Evolutionary conservation across 805 yeast species (phyloP).

Genomic region (Candida quercuum): DNA sequence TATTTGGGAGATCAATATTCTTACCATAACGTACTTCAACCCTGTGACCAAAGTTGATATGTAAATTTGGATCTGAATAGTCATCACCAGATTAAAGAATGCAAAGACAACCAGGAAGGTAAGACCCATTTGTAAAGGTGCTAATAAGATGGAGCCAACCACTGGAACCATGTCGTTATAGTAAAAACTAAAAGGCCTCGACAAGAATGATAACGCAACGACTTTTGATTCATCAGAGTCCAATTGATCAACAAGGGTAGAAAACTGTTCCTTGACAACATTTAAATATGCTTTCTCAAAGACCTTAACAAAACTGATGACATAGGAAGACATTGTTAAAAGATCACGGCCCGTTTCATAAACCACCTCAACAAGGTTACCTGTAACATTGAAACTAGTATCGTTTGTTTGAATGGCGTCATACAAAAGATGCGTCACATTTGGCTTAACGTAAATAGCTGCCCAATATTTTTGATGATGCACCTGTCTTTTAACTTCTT

Average conservation of each 20-base stretch:
- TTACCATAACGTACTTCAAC: slow-evolving; percentile 3
- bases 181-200: slow-evolving; percentile 16
- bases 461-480: slow-evolving; percentile 56
- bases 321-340: slow-evolving; percentile 35
- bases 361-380: slow-evolving; percentile 28
- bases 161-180: slow-evolving; percentile 39
- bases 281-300: slow-evolving; percentile 21
- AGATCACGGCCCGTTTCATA: slow-evolving; percentile 63
- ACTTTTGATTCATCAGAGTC: slow-evolving; percentile 23
- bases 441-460: slow-evolving; percentile 42
- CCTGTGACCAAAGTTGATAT: slow-evolving; percentile 1
- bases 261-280: not conserved
- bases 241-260: slow-evolving; percentile 25
- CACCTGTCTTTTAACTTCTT: slow-evolving; percentile 36
- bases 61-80: slow-evolving; percentile 5
- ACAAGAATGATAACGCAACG: slow-evolving; percentile 31
- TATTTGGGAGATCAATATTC: slow-evolving; percentile 35
- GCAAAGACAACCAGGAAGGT: slow-evolving; percentile 62
- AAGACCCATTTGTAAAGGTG: slow-evolving; percentile 64
- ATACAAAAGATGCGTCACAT: slow-evolving; percentile 33
- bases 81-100: slow-evolving; percentile 58
- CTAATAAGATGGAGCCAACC: slow-evolving; percentile 39
- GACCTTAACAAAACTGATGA: slow-evolving; percentile 45
- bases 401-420: slow-evolving; percentile 13
- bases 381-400: slow-evolving; percentile 7